Conservation (phyloP, 2,329 filamentous ascomycete genomes). For the Endoconidiophora laricicola region DNA sequence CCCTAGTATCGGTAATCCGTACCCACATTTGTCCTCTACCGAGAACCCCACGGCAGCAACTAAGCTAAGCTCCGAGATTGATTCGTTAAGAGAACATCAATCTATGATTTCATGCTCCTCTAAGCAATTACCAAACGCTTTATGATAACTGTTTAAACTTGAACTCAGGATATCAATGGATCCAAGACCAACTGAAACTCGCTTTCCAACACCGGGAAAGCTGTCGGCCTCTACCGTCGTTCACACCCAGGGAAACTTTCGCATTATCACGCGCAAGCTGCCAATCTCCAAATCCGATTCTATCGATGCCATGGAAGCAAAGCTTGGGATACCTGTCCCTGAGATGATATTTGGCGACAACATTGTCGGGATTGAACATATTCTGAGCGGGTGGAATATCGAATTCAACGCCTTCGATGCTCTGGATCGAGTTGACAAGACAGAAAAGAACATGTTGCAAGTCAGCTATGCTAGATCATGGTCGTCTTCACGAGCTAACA, state of each 20-base stretch:
- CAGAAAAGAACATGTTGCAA: conserved; percentile 74
- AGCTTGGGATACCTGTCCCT: conserved; percentile 71
- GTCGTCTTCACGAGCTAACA: conserved; percentile 51
- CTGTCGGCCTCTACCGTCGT: conserved; percentile 37
- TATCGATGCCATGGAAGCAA: conserved; percentile 69
- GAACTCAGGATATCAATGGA: background rate
- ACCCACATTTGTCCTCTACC: no score
- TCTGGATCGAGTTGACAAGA: conserved; percentile 86
- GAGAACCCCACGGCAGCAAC: background rate
- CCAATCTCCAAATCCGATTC: conserved; percentile 86
- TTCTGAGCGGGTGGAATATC: conserved; percentile 59
- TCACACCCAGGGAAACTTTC: conserved; percentile 49
- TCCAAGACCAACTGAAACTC: conserved; percentile 27
- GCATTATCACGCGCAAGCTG: conserved; percentile 68
- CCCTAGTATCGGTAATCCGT: no score
- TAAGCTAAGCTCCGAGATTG: conserved; percentile 1
- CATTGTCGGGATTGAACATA: conserved; percentile 56
- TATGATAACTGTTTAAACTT: background rate
- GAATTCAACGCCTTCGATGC: conserved; percentile 75
- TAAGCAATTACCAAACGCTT: background rate
- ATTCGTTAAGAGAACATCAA: background rate
- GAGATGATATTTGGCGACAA: conserved; percentile 99
- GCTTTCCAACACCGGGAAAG: conserved; percentile 35
- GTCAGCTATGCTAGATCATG: conserved; percentile 87
- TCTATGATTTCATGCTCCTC: no score